Conservation (phyloP, 2,329 filamentous ascomycete genomes). For the Venturia oleaginea region DNA sequence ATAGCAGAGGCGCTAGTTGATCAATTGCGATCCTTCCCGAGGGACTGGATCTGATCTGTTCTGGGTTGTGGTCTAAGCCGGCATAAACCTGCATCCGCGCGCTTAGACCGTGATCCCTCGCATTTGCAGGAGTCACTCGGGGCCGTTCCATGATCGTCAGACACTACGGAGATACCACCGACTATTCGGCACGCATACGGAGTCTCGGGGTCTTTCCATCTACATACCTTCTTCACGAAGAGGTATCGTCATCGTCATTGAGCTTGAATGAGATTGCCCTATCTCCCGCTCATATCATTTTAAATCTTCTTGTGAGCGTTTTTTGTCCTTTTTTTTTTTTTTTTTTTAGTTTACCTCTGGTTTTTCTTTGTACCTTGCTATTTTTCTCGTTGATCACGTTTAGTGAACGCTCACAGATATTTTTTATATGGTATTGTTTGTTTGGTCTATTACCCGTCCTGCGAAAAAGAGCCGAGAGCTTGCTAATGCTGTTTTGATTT, state of each 20-base stretch:
- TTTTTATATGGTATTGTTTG: not conserved
- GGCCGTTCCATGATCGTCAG: not conserved
- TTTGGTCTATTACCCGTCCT: not conserved
- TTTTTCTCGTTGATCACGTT: not conserved
- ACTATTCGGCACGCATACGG: not conserved
- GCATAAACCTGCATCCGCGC: not conserved
- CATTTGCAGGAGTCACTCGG: not conserved
- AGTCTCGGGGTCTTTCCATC: not conserved
- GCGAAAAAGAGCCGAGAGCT: conserved; percentile 1
- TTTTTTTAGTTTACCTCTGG: not conserved
- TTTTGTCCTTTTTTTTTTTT: not conserved
- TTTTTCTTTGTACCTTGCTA: not conserved
- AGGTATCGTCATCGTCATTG: not conserved
- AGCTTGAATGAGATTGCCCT: not conserved
- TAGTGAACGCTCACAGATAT: not conserved
- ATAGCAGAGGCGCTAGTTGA: not conserved
- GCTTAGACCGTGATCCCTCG: not conserved
- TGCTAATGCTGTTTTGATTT: not conserved
- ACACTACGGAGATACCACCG: conserved; percentile 5
- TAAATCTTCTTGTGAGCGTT: not conserved
- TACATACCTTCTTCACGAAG: not conserved
- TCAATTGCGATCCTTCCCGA: not conserved
- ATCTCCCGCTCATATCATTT: not conserved
- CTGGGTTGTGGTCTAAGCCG: not conserved
- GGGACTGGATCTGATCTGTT: not conserved